Percentiles rank a stretch among this genome's conserved stretches.
These are phyloP conservation scores for Coemansia sp. DNA, from an alignment of 371 early-diverging fungal species.

Conservation along the genomic window DNA sequence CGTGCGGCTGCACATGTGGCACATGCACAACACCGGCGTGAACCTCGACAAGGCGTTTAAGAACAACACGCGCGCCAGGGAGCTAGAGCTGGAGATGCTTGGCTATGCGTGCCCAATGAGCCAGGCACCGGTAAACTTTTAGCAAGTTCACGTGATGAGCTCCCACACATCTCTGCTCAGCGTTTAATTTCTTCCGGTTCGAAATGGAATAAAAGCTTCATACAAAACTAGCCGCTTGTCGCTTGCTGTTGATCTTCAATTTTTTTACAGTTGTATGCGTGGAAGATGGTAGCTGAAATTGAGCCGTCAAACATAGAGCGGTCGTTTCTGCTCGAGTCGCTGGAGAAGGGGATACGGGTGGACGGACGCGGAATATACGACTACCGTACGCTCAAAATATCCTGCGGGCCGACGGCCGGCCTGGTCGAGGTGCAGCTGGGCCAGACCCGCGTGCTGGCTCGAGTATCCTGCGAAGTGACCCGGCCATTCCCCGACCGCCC, in stretches of 20 bases:
- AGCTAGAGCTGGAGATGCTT: conserved; percentile 45
- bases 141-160: conserved; percentile 4
- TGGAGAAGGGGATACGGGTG: conserved; percentile 63
- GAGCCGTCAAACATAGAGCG: conserved; percentile 66
- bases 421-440: conserved; percentile 80
- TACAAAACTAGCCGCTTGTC: no score
- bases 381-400: conserved; percentile 67
- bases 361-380: conserved; percentile 83
- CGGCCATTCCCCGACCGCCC: conserved; percentile 76
- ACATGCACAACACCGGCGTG: conserved; percentile 25
- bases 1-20: conserved; percentile 42
- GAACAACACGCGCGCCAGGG: conserved; percentile 30
- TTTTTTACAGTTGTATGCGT: neutral
- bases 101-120: conserved; percentile 43
- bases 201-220: no score
- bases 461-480: conserved; percentile 84
- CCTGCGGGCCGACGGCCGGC: conserved; percentile 71
- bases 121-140: conserved; percentile 28
- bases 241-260: neutral
- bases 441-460: conserved; percentile 80
- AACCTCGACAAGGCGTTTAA: conserved; percentile 15
- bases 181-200: neutral
- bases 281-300: conserved; percentile 49
- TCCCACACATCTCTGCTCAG: neutral
- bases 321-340: conserved; percentile 65